These are phyloP conservation scores for Lichtheimia corymbifera DNA, from an alignment of 371 early-diverging fungal species.

Conservation along the genomic window DNA sequence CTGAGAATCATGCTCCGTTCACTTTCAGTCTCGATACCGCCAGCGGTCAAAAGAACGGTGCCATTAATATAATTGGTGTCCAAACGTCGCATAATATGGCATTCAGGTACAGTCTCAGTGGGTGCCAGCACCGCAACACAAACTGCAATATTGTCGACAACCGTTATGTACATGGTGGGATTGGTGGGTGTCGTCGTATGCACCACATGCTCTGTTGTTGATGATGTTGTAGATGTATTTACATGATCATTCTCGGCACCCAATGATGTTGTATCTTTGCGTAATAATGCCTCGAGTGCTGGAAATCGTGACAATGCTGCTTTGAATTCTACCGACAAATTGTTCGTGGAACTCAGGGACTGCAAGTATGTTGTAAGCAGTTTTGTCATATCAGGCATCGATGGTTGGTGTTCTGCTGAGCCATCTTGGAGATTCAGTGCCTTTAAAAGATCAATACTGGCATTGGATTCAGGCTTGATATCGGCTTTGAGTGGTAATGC, in stretches of 20 bases:
- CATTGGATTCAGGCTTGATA: not conserved
- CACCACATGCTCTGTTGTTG: slow-evolving; percentile 13
- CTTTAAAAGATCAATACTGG: not conserved
- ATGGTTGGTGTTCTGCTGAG: not conserved
- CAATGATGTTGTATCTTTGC: slow-evolving; percentile 25
- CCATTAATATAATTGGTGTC: slow-evolving; percentile 87
- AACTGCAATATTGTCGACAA: slow-evolving; percentile 77
- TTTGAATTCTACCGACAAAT: slow-evolving; percentile 29
- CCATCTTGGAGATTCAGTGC: slow-evolving; percentile 30
- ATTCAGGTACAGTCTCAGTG: slow-evolving; percentile 43
- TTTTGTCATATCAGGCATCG: slow-evolving; percentile 28
- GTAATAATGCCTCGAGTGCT: slow-evolving; percentile 39
- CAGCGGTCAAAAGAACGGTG: slow-evolving; percentile 77
- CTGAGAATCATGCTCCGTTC: slow-evolving; percentile 87
- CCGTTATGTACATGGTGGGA: slow-evolving; percentile 72
- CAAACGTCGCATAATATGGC: slow-evolving; percentile 72
- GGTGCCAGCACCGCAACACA: slow-evolving; percentile 69
- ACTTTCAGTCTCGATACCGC: slow-evolving; percentile 83
- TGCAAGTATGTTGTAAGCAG: slow-evolving; percentile 43
- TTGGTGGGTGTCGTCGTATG: slow-evolving; percentile 22
- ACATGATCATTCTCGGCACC: slow-evolving; percentile 1
- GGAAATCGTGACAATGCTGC: slow-evolving; percentile 41
- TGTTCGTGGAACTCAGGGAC: slow-evolving; percentile 11
- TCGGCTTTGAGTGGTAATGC: slow-evolving; percentile 4
- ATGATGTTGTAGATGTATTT: not conserved